phyloP scores from a whole-genome alignment of 306 rosid genomes.

The Purshia tridentata region DNA sequence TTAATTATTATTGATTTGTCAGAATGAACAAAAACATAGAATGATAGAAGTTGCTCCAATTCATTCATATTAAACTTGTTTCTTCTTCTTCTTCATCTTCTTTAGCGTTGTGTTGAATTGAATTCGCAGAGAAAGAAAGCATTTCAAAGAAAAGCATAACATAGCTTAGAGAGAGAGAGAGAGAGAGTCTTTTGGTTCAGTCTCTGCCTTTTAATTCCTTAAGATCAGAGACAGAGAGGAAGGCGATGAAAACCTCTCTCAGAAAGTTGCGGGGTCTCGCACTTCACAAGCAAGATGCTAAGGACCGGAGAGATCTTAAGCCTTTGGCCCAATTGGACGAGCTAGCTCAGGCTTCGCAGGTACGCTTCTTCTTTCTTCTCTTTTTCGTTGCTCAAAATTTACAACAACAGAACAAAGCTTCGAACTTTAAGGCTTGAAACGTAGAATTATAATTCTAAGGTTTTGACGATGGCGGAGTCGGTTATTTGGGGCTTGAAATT shows the following conservation, averaged over 20 bases:
- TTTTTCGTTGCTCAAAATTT: background rate
- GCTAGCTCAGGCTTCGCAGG: constrained; percentile 92
- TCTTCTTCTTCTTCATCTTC: constrained; percentile 6
- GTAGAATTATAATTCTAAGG: constrained; percentile 25
- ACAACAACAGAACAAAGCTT: background rate
- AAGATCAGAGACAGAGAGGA: background rate
- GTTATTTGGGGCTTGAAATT: constrained; percentile 5
- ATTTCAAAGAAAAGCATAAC: background rate
- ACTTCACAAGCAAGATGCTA: constrained; percentile 58
- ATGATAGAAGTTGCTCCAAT: constrained; percentile 9
- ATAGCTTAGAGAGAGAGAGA: background rate
- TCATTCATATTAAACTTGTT: constrained; percentile 4
- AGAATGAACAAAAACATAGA: background rate
- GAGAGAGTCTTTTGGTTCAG: background rate
- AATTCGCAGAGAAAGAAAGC: background rate
- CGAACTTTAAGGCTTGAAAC: background rate
- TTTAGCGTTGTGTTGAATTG: background rate
- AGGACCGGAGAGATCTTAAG: constrained; percentile 46
- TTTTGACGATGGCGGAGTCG: constrained; percentile 11
- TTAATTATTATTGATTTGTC: background rate
- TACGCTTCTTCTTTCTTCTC: constrained; percentile 13
- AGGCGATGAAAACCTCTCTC: constrained; percentile 70
- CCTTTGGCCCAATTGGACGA: constrained; percentile 71
- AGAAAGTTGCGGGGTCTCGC: constrained; percentile 74
- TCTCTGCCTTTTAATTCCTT: background rate